Evolutionary conservation across 1,284 basidiomycete genomes (phyloP).

Genomic region (Golubevia sp.): DNA sequence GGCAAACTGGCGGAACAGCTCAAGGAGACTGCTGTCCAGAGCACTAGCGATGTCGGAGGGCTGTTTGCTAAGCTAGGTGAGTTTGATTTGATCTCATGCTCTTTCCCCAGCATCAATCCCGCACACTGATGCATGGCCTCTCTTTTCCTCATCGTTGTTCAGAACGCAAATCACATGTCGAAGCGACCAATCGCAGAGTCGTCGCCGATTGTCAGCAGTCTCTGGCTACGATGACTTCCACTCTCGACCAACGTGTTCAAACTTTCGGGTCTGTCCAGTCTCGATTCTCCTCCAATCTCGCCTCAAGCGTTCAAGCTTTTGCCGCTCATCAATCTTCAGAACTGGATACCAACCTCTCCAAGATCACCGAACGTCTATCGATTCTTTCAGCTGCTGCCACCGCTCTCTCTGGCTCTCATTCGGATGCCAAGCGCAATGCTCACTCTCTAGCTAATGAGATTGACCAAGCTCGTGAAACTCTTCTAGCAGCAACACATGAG

Average conservation of each 20-base stretch:
- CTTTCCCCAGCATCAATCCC: no score
- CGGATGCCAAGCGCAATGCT: slow-evolving; percentile 17
- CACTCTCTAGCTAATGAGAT: slow-evolving; percentile 14
- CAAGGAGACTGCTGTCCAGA: slow-evolving; percentile 72
- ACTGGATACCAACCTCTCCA: slow-evolving; percentile 16
- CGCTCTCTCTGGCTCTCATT: slow-evolving; percentile 16
- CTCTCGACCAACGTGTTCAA: slow-evolving; percentile 19
- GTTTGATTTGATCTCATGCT: no score
- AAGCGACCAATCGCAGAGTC: slow-evolving; percentile 22
- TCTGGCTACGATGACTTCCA: slow-evolving; percentile 16
- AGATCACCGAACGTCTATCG: slow-evolving; percentile 19
- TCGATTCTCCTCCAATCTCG: slow-evolving; percentile 19
- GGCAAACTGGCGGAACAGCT: slow-evolving; percentile 74
- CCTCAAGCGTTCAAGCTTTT: slow-evolving; percentile 15
- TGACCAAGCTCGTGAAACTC: slow-evolving; percentile 14
- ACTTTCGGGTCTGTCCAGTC: slow-evolving; percentile 21
- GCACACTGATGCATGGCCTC: no score
- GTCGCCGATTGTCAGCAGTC: slow-evolving; percentile 23
- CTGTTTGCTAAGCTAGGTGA: slow-evolving; percentile 83
- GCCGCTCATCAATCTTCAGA: slow-evolving; percentile 6
- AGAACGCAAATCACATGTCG: slow-evolving; percentile 30
- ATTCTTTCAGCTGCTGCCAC: slow-evolving; percentile 19
- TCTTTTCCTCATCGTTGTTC: not conserved
- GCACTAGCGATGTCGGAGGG: slow-evolving; percentile 73
- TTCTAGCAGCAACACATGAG: slow-evolving; percentile 13